Percentiles rank a stretch among this genome's conserved stretches.
Evolutionary conservation across 2,329 filamentous ascomycete species (phyloP).

Genomic region (Neoarthrinium moseri): DNA sequence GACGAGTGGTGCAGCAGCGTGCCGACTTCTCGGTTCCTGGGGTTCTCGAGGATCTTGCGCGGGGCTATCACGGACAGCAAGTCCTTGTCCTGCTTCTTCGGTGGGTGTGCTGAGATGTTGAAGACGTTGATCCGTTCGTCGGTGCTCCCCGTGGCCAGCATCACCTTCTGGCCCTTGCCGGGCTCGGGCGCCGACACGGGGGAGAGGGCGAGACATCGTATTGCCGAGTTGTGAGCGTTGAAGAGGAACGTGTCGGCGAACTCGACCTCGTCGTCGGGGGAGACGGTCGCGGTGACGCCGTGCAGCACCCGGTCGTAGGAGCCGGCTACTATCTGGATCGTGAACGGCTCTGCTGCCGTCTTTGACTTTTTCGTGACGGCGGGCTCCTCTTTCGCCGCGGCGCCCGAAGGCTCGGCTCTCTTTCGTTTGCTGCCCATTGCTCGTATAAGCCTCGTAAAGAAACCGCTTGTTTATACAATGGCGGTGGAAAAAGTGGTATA

Average conservation of each 20-base stretch:
- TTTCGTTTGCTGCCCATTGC: slow-evolving; percentile 39
- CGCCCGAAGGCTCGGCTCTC: slow-evolving; percentile 35
- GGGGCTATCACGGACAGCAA: slow-evolving; percentile 67
- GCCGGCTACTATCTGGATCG: slow-evolving; percentile 87
- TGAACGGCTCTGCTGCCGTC: slow-evolving; percentile 38
- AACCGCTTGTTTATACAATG: too few species aligned
- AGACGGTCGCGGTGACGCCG: slow-evolving; percentile 77
- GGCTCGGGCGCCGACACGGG: slow-evolving; percentile 62
- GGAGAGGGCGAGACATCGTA: slow-evolving; percentile 86
- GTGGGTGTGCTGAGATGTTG: slow-evolving; percentile 73
- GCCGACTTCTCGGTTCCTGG: slow-evolving; percentile 84
- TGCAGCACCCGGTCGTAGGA: slow-evolving; percentile 94
- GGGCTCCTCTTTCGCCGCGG: slow-evolving; percentile 20
- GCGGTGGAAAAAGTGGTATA: too few species aligned
- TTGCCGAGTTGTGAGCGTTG: slow-evolving; percentile 86
- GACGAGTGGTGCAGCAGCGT: slow-evolving; percentile 83
- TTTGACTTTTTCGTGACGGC: slow-evolving; percentile 18
- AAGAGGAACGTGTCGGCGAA: slow-evolving; percentile 96
- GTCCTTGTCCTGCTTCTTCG: slow-evolving; percentile 53
- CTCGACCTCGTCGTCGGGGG: slow-evolving; percentile 46
- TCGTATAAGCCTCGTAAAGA: too few species aligned
- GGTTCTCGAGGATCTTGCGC: slow-evolving; percentile 77
- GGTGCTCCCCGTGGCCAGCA: slow-evolving; percentile 86
- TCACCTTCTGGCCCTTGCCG: slow-evolving; percentile 74
- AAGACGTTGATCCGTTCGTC: slow-evolving; percentile 97